phyloP scores from a whole-genome alignment of 257 asterid species.

The Nicotiana otophora region DNA sequence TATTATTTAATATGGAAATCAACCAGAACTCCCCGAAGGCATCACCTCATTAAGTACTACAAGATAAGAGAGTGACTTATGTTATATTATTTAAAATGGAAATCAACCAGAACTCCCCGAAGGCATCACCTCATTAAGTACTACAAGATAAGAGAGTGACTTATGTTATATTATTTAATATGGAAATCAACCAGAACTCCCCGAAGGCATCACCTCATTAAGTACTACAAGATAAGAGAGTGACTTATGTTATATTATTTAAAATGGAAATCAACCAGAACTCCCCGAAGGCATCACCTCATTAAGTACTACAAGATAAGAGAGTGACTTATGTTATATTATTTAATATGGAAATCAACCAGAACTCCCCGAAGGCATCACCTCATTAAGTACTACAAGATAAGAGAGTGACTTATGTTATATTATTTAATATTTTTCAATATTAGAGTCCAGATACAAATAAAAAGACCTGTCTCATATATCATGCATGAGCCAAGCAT shows the following conservation, averaged over 20 bases:
- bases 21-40: constrained; percentile 2
- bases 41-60: neutral
- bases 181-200: constrained; percentile 12
- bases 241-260: neutral
- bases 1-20: too few relatives aligned
- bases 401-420: neutral
- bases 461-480: neutral
- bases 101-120: constrained; percentile 7
- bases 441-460: neutral
- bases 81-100: neutral
- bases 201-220: neutral
- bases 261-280: too few relatives aligned
- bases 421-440: too few relatives aligned
- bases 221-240: neutral
- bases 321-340: neutral
- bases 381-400: neutral
- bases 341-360: neutral
- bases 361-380: neutral
- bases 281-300: neutral
- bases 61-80: neutral
- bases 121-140: neutral
- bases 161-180: neutral
- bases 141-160: neutral
- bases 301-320: neutral
- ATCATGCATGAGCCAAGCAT: neutral